phyloP scores from a whole-genome alignment of 768 basidiomycete species.

The Pleurotus tuoliensis region DNA sequence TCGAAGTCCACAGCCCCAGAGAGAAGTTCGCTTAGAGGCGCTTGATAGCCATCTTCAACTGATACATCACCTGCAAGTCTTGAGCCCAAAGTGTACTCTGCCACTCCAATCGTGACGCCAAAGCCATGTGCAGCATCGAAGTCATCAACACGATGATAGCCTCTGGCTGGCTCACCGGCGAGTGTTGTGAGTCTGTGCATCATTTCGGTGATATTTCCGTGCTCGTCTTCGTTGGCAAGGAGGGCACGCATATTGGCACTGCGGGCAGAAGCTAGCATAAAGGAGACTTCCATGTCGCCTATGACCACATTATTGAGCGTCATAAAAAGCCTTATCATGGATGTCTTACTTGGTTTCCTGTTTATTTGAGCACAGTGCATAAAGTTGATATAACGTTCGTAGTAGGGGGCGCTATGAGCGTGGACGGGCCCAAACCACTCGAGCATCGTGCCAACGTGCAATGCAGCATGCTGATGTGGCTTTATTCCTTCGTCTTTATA shows the following conservation, averaged over 20 bases:
- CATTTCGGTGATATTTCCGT: background rate
- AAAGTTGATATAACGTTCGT: slow-evolving; percentile 23
- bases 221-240: slow-evolving; percentile 9
- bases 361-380: slow-evolving; percentile 25
- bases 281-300: slow-evolving; percentile 17
- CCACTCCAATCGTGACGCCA: background rate
- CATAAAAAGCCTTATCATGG: background rate
- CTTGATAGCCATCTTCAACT: background rate
- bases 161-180: slow-evolving; percentile 13
- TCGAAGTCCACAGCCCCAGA: background rate
- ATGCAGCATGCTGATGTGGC: slow-evolving; percentile 18
- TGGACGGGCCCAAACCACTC: slow-evolving; percentile 21
- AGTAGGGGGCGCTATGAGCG: slow-evolving; percentile 21
- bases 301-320: background rate
- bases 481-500: slow-evolving; percentile 14
- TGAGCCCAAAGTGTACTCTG: background rate
- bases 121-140: background rate
- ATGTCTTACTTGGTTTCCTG: slow-evolving; percentile 12
- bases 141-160: slow-evolving; percentile 7
- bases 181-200: slow-evolving; percentile 8
- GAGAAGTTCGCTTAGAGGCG: background rate
- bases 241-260: slow-evolving; percentile 12
- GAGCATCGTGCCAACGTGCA: slow-evolving; percentile 18
- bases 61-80: background rate
- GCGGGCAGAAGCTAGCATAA: slow-evolving; percentile 9